Evolutionary conservation across 2,329 filamentous ascomycete genomes (phyloP), one percentile per base, ranked within the genome.

Genomic region (Ceratocystis alfenasii): DNA sequence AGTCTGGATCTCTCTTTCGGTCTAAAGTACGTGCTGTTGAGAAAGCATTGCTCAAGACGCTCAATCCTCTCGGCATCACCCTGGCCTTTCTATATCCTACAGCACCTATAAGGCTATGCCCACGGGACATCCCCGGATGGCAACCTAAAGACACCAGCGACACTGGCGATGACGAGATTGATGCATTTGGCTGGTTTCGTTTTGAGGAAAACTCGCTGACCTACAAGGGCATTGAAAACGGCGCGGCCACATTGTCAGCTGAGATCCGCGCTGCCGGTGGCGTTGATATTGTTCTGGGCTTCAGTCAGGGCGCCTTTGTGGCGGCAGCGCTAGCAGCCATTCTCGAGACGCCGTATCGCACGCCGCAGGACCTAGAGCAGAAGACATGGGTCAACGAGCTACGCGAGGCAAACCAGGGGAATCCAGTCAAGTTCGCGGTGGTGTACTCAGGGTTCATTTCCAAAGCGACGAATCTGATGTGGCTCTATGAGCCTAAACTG

Each of bases 1-100:
- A 97, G 79, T 95, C 89, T 33, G 91, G 92, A 3, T 76, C 86
- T 3, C 79, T 91, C 69, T 96, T 96, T 82, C 87, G 85, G 74
- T 83, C 87, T 74, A 96, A 96, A 78, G 95, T 90, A 59, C 89
- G 90, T 74, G 90, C 90, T 10, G 80, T 96, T 1, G 85, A 91
- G 71, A 96, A 96, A 75, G 79, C 87, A 65, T 82, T 96, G 66
- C 75, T 79, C 68, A 96, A 95, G 73, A 78, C 84, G 33, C 87
- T 96, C 69, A 75, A 81, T 1, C 81, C 86, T 57, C 76, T 82
- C 65, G 78, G 78, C 70, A 74, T 83, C 71, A 79, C 74, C 65
- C 81, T 79, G 69, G 78, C 75, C 2, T 79, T 90, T 64, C 75
- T 84, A 72, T 91, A 88, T 76, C 87, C 87, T 3, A 89, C 87